Evolutionary conservation across 2,329 filamentous ascomycete genomes (phyloP).

Genomic region (Colletotrichum zoysiae): DNA sequence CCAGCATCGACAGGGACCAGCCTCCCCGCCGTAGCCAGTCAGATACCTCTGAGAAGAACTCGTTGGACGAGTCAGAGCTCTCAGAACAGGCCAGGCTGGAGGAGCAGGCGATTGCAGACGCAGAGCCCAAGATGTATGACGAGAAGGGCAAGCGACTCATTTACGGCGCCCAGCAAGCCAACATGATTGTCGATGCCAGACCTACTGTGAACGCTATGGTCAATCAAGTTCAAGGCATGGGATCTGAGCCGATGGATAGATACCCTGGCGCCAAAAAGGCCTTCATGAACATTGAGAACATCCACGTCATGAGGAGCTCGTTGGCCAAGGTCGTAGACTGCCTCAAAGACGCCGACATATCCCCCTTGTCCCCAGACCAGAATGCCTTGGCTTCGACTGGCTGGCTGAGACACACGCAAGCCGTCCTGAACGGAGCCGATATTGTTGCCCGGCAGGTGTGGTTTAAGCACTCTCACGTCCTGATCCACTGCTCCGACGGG

Average conservation of each 20-base stretch:
- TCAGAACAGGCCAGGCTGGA: constrained; percentile 75
- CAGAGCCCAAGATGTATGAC: constrained; percentile 63
- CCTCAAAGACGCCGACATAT: constrained; percentile 92
- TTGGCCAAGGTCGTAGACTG: constrained; percentile 89
- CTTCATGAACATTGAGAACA: constrained; percentile 97
- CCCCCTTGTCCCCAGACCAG: constrained; percentile 82
- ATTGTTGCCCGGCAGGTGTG: constrained; percentile 90
- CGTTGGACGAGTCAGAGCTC: constrained; percentile 60
- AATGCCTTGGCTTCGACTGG: constrained; percentile 85
- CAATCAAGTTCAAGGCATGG: constrained; percentile 92
- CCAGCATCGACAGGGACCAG: constrained; percentile 49
- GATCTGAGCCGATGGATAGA: constrained; percentile 97
- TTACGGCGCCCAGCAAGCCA: constrained; percentile 93
- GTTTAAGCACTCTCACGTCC: constrained; percentile 91
- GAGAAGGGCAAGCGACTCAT: constrained; percentile 74
- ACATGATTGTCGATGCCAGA: constrained; percentile 94
- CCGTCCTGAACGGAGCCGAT: constrained; percentile 85
- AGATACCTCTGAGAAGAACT: constrained; percentile 56
- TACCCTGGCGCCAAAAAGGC: constrained; percentile 93
- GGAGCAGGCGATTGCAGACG: constrained; percentile 72
- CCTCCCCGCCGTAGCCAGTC: constrained; percentile 64
- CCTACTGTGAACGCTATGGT: constrained; percentile 94
- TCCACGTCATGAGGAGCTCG: constrained; percentile 96
- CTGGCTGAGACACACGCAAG: constrained; percentile 91
- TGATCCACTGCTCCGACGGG: constrained; percentile 98